Evolutionary conservation across 495 filamentous ascomycete genomes (phyloP), one percentile per base, ranked within the genome.

Genomic region (Letharia columbiana): DNA sequence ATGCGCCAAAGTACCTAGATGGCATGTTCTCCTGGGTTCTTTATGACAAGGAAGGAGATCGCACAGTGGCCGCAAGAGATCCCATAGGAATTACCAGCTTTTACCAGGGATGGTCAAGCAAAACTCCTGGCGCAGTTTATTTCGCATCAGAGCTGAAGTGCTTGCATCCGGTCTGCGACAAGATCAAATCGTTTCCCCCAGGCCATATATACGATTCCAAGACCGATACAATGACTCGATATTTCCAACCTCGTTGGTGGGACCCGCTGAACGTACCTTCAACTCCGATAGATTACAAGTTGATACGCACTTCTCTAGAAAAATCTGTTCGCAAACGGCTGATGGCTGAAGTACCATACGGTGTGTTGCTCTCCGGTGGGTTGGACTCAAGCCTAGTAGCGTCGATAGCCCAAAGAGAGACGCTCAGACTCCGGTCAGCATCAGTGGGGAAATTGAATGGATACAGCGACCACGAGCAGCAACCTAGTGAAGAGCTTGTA

Each of bases 11-110:
- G 79, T 79, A 91, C 76, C 87, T 98, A 68, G 94, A 98, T 75
- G 94, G 94, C 77, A 98, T 98, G 95, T 98, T 98, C 85, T 96
- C 93, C 15, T 98, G 92, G 81, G 92, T 98, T 54, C 83, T 98
- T 39, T 97, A 95, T 79, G 94, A 98, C 81, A 94, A 92, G 80
- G 87, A 82, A 60, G 84, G 87, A 73, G 90, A 98, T 79, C 88
- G 95, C 62, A 90, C 89, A 42, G 85, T 98, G 69, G 95, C 94
- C 39, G 95, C 94, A 50, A 86, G 94, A 73, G 94, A 98, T 75
- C 94, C 94, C 52, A 96, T 98, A 69, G 94, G 94, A 77, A 89
- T 98, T 76, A 98, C 92, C 62, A 96, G 90, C 70, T 92, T 98
- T 76, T 98, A 98, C 81, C 88, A 95, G 72, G 94, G 94, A 64